Evolutionary conservation across 2,329 filamentous ascomycete genomes (phyloP).

Genomic region (Dactylellina drechsleri): DNA sequence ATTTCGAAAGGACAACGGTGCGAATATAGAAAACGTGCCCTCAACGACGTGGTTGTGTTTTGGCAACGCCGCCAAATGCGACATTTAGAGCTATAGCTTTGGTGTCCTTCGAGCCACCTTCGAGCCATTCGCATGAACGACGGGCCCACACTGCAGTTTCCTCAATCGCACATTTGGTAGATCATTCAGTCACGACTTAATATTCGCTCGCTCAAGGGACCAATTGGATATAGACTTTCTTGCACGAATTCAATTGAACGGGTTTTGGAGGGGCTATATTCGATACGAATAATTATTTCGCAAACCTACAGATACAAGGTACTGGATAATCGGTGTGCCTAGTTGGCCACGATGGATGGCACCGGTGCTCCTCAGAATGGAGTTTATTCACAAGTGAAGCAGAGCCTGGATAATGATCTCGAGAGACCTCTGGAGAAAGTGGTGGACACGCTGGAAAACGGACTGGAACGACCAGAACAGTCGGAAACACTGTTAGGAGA

Average conservation of each 20-base stretch:
- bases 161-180: slow-evolving; percentile 31
- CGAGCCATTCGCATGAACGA: slow-evolving; percentile 43
- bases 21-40: slow-evolving; percentile 21
- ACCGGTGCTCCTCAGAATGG: slow-evolving; percentile 18
- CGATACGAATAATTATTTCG: neutral
- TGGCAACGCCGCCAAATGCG: slow-evolving; percentile 46
- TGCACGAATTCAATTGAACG: slow-evolving; percentile 1
- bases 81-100: slow-evolving; percentile 40
- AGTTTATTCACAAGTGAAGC: slow-evolving; percentile 16
- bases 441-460: slow-evolving; percentile 58
- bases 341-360: slow-evolving; percentile 42
- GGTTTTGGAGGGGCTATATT: slow-evolving; percentile 1
- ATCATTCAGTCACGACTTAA: slow-evolving; percentile 28
- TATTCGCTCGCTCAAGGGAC: slow-evolving; percentile 22
- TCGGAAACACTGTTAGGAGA: slow-evolving; percentile 50
- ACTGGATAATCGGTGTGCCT: slow-evolving; percentile 6
- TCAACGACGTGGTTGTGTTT: slow-evolving; percentile 29
- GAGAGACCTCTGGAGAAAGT: slow-evolving; percentile 18
- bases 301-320: neutral
- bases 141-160: slow-evolving; percentile 4
- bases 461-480: slow-evolving; percentile 51
- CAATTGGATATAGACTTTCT: slow-evolving; percentile 3
- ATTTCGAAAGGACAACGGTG: slow-evolving; percentile 20
- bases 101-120: slow-evolving; percentile 47
- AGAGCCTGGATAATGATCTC: slow-evolving; percentile 13